These are phyloP conservation scores for Aspergillus cristatus DNA, from an alignment of 495 filamentous ascomycete species.

Conservation along the genomic window DNA sequence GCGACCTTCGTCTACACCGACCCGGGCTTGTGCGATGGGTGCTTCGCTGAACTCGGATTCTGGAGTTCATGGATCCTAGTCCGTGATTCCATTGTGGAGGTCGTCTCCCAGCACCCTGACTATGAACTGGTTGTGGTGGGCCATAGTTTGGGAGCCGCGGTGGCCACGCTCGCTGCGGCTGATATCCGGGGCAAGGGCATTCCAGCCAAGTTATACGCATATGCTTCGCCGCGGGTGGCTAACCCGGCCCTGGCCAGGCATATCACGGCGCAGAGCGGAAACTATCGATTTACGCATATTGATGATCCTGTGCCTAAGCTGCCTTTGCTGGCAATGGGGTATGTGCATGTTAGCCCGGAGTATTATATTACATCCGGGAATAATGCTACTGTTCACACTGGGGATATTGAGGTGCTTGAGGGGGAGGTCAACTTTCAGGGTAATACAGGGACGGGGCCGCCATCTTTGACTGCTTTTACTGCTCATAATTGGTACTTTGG, in stretches of 20 bases:
- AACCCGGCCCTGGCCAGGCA: slow-evolving; percentile 42
- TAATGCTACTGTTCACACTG: slow-evolving; percentile 20
- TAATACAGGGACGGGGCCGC: slow-evolving; percentile 30
- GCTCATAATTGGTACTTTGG: slow-evolving; percentile 43
- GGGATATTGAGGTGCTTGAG: slow-evolving; percentile 22
- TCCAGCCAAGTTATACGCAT: slow-evolving; percentile 46
- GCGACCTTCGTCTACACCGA: slow-evolving; percentile 27
- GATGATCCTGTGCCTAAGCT: slow-evolving; percentile 56
- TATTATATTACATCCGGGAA: slow-evolving; percentile 42
- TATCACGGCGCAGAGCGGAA: slow-evolving; percentile 42
- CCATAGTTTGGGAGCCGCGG: slow-evolving; percentile 56
- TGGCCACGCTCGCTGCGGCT: slow-evolving; percentile 50
- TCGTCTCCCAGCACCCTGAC: slow-evolving; percentile 27
- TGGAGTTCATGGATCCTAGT: slow-evolving; percentile 41
- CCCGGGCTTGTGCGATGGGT: slow-evolving; percentile 39
- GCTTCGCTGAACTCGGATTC: slow-evolving; percentile 45
- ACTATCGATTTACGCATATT: slow-evolving; percentile 55
- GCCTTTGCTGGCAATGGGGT: slow-evolving; percentile 47
- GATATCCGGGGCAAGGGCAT: slow-evolving; percentile 41
- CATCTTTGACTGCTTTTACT: slow-evolving; percentile 7
- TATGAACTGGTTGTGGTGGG: slow-evolving; percentile 50
- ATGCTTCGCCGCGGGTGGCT: slow-evolving; percentile 56
- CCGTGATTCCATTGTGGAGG: slow-evolving; percentile 22
- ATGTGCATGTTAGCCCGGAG: slow-evolving; percentile 54
- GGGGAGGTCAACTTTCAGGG: slow-evolving; percentile 29